Base-by-base conservation (phyloP, 2,329 filamentous ascomycete genomes). In the Tolypocladium paradoxum region DNA sequence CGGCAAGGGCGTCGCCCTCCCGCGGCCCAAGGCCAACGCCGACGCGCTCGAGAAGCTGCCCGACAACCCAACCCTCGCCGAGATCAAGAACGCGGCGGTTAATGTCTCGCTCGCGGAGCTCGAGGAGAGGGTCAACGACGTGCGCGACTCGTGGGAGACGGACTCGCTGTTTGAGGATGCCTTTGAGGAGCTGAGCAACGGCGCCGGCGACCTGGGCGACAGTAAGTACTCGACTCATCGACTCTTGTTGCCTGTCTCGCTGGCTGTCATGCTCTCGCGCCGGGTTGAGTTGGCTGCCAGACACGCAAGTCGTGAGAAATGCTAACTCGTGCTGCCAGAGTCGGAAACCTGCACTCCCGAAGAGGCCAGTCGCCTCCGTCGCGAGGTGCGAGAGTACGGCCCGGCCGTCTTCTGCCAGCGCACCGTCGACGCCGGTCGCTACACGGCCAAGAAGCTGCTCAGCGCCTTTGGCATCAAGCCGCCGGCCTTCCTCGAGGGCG, bases 391-490 rank as follows among this genome's bases (percentile, higher is more conserved):
- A 64, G 76, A 82, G 51, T 75, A 90, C 56, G 91, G 91, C n/a
- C 87, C 88, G 24, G 79, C 82, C 56, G 78, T 85, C 56, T 95
- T 96, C 67, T 83, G 88, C 64, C 75, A 82, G 61, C 78, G 84
- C 60, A 90, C 86, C 34, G 76, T 95, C 50, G 81, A 83, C 57
- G 77, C 77, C 51, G 83, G 84, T 34, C 76, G 76, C 50, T 84
- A 93, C 65, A 84, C 85, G 22, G 87, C 87, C 52, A 90, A 87
- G 71, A 92, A 89, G 70, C 76, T 96, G 33, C 83, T 92, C 65
- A 90, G 88, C 9, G 91, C 90, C 16, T 96, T 96, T 73, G 85
- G 84, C 55, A 82, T 96, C 60, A 76, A 80, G 38, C 82, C 88
- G 45, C 88, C 89, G 2, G 68, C 75, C 37, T 90, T 90, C 64